phyloP scores from a whole-genome alignment of 176 grass and related monocot genomes.

The Carex littledalei region DNA sequence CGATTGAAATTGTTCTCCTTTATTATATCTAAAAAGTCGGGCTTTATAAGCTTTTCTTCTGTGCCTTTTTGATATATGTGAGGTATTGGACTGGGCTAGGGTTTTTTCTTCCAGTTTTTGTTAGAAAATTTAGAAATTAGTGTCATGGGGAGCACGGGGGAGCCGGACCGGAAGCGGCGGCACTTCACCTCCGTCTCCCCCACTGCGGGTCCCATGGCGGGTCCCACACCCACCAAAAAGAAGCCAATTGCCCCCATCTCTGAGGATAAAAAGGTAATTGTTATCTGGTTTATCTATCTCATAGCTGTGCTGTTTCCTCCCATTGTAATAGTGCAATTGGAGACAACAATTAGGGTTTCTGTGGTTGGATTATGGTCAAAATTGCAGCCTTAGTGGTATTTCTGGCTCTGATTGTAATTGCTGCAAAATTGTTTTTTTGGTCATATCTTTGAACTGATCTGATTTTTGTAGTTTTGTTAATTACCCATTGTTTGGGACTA shows the following conservation, averaged over 20 bases:
- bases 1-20: conserved; percentile 8
- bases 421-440: not conserved
- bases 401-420: not conserved
- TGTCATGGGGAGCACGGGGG: conserved; percentile 60
- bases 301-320: not conserved
- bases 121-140: conserved; percentile 17
- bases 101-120: conserved; percentile 19
- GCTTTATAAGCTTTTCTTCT: not conserved
- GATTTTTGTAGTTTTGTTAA: not conserved
- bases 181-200: conserved; percentile 48
- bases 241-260: conserved; percentile 34
- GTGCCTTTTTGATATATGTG: conserved; percentile 18
- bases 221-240: conserved; percentile 39
- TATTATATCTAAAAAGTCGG: not conserved
- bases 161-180: conserved; percentile 54
- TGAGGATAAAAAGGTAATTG: conserved; percentile 63
- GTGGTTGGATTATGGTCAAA: not conserved
- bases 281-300: not conserved
- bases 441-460: not conserved
- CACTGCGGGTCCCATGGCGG: conserved; percentile 21
- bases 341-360: not conserved
- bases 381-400: not conserved
- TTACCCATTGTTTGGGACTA: not conserved
- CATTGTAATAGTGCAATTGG: not conserved
- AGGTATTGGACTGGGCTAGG: conserved; percentile 26